Evolutionary conservation across 2,329 filamentous ascomycete genomes (phyloP), one percentile per base, ranked within the genome.

Genomic region (Metarhizium brunneum): DNA sequence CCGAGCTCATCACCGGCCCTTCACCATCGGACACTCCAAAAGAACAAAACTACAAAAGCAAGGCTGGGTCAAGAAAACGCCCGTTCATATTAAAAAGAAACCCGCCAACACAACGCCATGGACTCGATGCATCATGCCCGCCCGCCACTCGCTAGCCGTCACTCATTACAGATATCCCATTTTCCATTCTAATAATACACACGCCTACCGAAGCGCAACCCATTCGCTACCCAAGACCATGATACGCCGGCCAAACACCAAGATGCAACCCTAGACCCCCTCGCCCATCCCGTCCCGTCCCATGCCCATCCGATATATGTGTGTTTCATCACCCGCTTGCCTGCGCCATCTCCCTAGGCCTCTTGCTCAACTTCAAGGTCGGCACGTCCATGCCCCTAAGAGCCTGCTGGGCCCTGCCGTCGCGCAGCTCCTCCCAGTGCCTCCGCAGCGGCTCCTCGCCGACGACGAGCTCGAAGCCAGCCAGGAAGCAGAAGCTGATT

Each of bases 401-500:
- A 14, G 63, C 60, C 18, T 61, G 60, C 50, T 62, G 62, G 0
- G 64, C 60, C 42, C 63, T 64, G 5, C 69, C 67, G 7, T 66
- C 63, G 25, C 64, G 64, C 43, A 74, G 57, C 14, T 63, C 58
- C 50, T 66, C 60, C 61, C 68, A 73, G 55, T 74, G 72, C 45
- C 61, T 58, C 38, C 63, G 60, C 54, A 73, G 55, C 20, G 59
- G 55, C 47, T 66, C 65, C 49, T 71, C 68, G 5, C 64, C 64
- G 4, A 74, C 79, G 4, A 90, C 85, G 43, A 95, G 76, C 63
- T 92, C 88, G 66, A 95, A 95, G 53, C 90, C 86, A n/a, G 86
- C 84, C 57, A 95, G 73, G 68, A 91, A 92, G 71, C 88, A 92
- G 66, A 92, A 92, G 64, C 87, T 91, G 58, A 97, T 88, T 75